Base-by-base conservation (phyloP, 2,329 filamentous ascomycete genomes). In the Colletotrichum theobromicola region DNA sequence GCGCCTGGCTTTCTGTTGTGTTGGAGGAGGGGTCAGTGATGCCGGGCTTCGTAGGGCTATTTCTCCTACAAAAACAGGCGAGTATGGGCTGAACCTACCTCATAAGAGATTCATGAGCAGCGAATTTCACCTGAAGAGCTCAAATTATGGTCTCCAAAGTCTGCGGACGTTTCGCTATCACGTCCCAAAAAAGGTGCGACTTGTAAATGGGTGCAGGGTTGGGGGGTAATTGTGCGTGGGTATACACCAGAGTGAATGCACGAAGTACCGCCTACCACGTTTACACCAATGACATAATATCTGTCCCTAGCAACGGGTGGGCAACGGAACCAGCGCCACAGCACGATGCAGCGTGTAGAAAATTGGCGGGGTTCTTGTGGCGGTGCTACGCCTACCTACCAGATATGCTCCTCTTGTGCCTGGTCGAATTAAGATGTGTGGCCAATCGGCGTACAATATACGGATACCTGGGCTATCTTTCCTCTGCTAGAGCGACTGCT, bases 1-100 rank as follows among this genome's bases (percentile, higher is more conserved):
- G 82, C 79, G 46, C 79, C 82, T 28, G 80, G 81, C 69, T 82
- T 83, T 79, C 78, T 81, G 65, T 57, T 28, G 16, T 58, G 61
- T 37, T 24, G 30, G 21, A 53, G 16, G 58, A 75, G 53, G 71
- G 50, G 67, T 74, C n/a, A 74, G 67, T 46, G 61, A 71, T 37
- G 53, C 58, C 35, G 35, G 21, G 26, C 24, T 46, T 58, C n/a
- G 34, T 57, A 16, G 32, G 50, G 4, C 21, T 50, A 9, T 30
- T 24, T 34, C 13, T 18, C 30, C n/a, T 32, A 68, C n/a, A 55
- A 62, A 69, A 61, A 34, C 16, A 67, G 46, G 16, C 37, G 53
- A 61, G 42, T 73, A 61, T 71, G 72, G 67, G 53, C 15, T 74
- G 42, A n/a, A 66, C 67, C 30, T 28, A 74, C 67, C 63, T 63